Evolutionary conservation across 305 asterid genomes (phyloP), one percentile per base, ranked within the genome.

Genomic region (Stenogyne calaminthoides): DNA sequence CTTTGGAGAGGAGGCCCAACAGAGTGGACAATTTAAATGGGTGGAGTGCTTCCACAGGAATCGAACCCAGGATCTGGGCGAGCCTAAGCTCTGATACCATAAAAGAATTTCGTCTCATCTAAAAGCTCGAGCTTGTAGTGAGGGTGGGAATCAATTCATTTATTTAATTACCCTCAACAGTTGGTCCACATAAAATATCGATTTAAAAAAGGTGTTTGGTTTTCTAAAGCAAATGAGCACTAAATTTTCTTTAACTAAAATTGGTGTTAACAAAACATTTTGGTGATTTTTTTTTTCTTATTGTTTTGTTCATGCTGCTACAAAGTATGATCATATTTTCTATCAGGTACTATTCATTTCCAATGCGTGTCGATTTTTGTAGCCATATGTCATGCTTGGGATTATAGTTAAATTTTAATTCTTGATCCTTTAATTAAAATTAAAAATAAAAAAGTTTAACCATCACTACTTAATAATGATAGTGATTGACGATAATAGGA

Each of bases 141-240:
- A n/a, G n/a, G n/a, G n/a, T n/a, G n/a, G n/a, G n/a, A n/a, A n/a
- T n/a, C n/a, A n/a, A n/a, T n/a, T n/a, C n/a, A n/a, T n/a, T n/a
- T n/a, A n/a, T n/a, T n/a, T n/a, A n/a, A n/a, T n/a, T n/a, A n/a
- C n/a, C n/a, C n/a, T n/a, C n/a, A n/a, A n/a, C n/a, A n/a, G n/a
- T n/a, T n/a, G 68, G 67, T 70, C 88, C 91, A 88, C 89, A 84
- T 54, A 59, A 69, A 77, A 71, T 69, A 86, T 78, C 73, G 85
- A 74, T 62, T 18, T 14, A 19, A 55, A 72, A 79, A 83, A 83
- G 86, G 76, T 84, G 87, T 71, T 82, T 79, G 75, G 59, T 77
- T 71, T 47, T 76, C 77, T 40, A 68, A 42, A 77, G 85, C 65
- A 82, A 78, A 72, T 52, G 74, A 75, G 27, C 66, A 46, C 36